Base-by-base conservation (phyloP, 371 early-diverging fungal species). In the Lichtheimia ramosa region DNA sequence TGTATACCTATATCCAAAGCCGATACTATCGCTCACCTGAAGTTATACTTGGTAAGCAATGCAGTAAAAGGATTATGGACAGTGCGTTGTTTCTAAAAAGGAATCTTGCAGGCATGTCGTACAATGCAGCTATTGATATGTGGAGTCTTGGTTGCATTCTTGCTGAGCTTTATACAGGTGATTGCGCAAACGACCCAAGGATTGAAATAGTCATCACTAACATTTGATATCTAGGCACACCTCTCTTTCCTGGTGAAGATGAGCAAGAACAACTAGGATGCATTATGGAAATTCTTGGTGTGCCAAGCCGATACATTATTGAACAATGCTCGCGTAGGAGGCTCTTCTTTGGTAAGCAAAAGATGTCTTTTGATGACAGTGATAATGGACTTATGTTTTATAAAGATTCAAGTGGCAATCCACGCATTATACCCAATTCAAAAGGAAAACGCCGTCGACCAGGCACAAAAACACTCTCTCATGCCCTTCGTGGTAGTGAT, bases 101-200 rank as follows among this genome's bases (percentile, higher is more conserved):
- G 34, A 34, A n/a, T 16, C 2, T n/a, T 46, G n/a, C 10, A 61
- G 96, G 95, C 2, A 77, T 90, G 68, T 75, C 83, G 5, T 99
- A 99, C 70, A 88, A 83, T 58, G 92, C 84, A 67, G 86, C 94
- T 5, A 96, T 99, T 64, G 99, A 99, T 75, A 96, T 99, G 89
- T 99, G 99, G 99, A 92, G 92, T 59, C 74, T 99, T 34, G 99
- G 99, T 2, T 99, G 99, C 74, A 99, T 99, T 49, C 82, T 99
- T 4, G 96, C 92, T 12, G 99, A 99, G 70, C 83, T 99, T 24
- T 86, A 90, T 58, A 91, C 92, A 7, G 95, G 94, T 39, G 62
- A 62, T 25, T 42, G 13, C 1, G 2, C 8, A 6, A 23, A 39
- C 1, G 20, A 46, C 27, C n/a, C 27, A 53, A 49, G 40, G 15